phyloP scores from a whole-genome alignment of 2,329 filamentous ascomycete genomes.

The Neurospora sp. region DNA sequence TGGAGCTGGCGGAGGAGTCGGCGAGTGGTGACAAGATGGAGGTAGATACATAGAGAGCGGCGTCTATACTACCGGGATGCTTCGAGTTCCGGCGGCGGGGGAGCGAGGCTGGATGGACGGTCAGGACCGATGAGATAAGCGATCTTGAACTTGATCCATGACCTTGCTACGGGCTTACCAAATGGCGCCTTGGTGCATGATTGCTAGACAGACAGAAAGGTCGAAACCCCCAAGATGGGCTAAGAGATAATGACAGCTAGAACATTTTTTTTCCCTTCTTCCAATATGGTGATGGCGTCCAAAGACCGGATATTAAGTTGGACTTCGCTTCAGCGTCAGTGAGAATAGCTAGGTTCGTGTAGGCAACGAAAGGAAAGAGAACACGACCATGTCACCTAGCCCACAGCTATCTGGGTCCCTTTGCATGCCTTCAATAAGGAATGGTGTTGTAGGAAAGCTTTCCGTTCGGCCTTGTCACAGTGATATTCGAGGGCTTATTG shows the following conservation, averaged over 20 bases:
- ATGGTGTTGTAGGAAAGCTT: too few species aligned
- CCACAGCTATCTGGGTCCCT: too few species aligned
- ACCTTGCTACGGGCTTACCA: background rate
- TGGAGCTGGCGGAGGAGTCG: constrained; percentile 56
- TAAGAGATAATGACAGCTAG: background rate
- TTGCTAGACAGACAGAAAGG: background rate
- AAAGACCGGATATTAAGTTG: background rate
- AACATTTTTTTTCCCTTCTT: background rate
- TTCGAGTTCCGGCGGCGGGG: background rate
- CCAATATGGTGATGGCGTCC: background rate
- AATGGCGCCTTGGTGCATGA: background rate
- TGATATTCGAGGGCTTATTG: too few species aligned
- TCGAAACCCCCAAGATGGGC: background rate
- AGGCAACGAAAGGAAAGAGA: background rate
- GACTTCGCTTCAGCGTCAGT: background rate
- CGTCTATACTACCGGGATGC: too few species aligned
- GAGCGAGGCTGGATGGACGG: background rate
- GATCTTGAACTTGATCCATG: background rate
- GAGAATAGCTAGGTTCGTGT: background rate
- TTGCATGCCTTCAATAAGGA: too few species aligned
- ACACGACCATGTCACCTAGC: too few species aligned
- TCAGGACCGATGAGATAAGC: background rate
- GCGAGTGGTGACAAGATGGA: constrained; percentile 59
- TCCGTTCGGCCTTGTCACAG: too few species aligned
- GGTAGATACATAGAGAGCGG: constrained; percentile 42